phyloP scores from a whole-genome alignment of 192 early-diverging fungal genomes.

The Funneliformis mosseae region DNA sequence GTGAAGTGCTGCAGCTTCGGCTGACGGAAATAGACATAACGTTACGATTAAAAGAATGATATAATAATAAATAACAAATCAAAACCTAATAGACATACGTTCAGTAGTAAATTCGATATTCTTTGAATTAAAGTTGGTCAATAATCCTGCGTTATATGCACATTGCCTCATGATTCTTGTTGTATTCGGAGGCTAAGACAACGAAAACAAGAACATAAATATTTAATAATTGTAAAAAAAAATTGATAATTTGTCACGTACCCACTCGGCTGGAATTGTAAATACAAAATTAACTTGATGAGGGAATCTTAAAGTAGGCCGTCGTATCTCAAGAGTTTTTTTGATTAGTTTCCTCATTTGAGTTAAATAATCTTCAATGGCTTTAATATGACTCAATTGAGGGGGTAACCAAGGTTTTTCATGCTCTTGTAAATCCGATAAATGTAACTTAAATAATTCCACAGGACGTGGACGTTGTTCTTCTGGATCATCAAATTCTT shows the following conservation, averaged over 20 bases:
- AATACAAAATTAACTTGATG: constrained; percentile 7
- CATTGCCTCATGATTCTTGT: constrained; percentile 6
- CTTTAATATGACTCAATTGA: not conserved
- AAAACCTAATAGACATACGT: not conserved
- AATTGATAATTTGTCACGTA: not conserved
- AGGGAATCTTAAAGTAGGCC: constrained; percentile 11
- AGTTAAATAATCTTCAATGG: constrained; percentile 24
- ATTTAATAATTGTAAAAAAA: too few relatives aligned
- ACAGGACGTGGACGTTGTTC: not conserved
- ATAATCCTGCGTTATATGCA: constrained; percentile 15
- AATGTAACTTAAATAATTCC: not conserved
- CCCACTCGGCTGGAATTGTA: constrained; percentile 12
- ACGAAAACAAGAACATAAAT: not conserved
- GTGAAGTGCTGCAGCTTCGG: constrained; percentile 4
- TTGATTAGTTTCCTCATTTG: constrained; percentile 1
- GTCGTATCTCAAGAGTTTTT: not conserved
- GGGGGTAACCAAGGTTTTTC: constrained; percentile 21
- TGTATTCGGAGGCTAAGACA: not conserved
- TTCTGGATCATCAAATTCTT: too few relatives aligned
- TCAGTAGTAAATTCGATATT: constrained; percentile 16
- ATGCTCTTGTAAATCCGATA: not conserved
- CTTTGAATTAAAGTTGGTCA: not conserved
- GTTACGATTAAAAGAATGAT: too few relatives aligned
- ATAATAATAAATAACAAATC: too few relatives aligned
- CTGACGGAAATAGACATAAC: not conserved